Evolutionary conservation across 805 yeast genomes (phyloP).

Genomic region (Debaryomyces prosopidis): DNA sequence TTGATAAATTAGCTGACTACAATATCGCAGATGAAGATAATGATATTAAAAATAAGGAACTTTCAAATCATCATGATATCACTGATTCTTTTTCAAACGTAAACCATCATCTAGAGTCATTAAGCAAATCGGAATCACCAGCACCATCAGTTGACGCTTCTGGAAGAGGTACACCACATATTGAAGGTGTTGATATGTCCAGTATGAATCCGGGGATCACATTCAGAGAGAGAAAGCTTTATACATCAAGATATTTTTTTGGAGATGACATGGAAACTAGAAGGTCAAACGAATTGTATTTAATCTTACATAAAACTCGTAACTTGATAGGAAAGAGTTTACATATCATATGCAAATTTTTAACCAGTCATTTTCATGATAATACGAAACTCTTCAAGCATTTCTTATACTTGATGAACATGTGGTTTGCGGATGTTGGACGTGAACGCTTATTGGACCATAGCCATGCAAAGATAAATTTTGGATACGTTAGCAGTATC

Average conservation of each 20-base stretch:
- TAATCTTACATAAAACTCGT: constrained; percentile 59
- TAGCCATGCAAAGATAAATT: constrained; percentile 56
- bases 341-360: constrained; percentile 53
- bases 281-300: constrained; percentile 28
- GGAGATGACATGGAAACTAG: constrained; percentile 53
- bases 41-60: constrained; percentile 5
- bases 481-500: constrained; percentile 54
- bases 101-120: neutral
- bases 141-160: constrained; percentile 29
- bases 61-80: neutral
- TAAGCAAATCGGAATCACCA: constrained; percentile 13
- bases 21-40: constrained; percentile 15
- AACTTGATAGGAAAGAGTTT: constrained; percentile 60
- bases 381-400: constrained; percentile 64
- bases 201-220: constrained; percentile 56
- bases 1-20: constrained; percentile 18
- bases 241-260: constrained; percentile 65
- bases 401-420: constrained; percentile 61
- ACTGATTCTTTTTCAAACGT: neutral
- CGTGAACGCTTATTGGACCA: constrained; percentile 61
- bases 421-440: constrained; percentile 83
- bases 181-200: constrained; percentile 45
- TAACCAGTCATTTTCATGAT: constrained; percentile 54
- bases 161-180: constrained; percentile 45
- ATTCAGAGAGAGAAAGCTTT: constrained; percentile 60